A percentile compares a stretch with the other conserved stretches of the same genome.
phyloP scores from a whole-genome alignment of 192 early-diverging fungal genomes.

The Rhizophagus sp. region DNA sequence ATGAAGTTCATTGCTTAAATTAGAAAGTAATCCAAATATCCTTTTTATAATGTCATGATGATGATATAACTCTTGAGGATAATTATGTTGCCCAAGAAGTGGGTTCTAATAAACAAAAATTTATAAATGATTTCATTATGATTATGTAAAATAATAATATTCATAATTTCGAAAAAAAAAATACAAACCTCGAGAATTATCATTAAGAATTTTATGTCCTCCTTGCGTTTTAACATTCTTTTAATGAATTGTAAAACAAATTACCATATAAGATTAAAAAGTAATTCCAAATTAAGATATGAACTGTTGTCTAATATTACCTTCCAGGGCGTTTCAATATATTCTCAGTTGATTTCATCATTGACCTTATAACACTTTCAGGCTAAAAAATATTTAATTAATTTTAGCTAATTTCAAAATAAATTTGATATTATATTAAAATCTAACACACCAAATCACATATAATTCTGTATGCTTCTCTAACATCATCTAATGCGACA shows the following conservation, averaged over 20 bases:
- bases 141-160: constrained; percentile 15
- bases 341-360: constrained; percentile 75
- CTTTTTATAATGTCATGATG: constrained; percentile 86
- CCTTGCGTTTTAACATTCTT: constrained; percentile 45
- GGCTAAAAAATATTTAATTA: constrained; percentile 37
- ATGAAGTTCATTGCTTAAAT: constrained; percentile 83
- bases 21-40: constrained; percentile 78
- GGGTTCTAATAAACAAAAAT: constrained; percentile 63
- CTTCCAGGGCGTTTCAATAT: constrained; percentile 65
- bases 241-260: not conserved
- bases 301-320: constrained; percentile 15
- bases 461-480: constrained; percentile 62
- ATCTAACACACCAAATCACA: constrained; percentile 51
- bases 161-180: not conserved
- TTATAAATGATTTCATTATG: not conserved
- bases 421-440: not conserved
- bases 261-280: constrained; percentile 34
- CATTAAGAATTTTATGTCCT: constrained; percentile 80
- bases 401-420: not conserved
- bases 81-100: constrained; percentile 72
- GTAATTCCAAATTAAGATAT: constrained; percentile 16
- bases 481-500: constrained; percentile 63
- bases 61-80: constrained; percentile 73
- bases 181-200: constrained; percentile 77
- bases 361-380: constrained; percentile 62